Conservation (phyloP, 2,329 filamentous ascomycete species). For the Pyrenophora seminiperda region DNA sequence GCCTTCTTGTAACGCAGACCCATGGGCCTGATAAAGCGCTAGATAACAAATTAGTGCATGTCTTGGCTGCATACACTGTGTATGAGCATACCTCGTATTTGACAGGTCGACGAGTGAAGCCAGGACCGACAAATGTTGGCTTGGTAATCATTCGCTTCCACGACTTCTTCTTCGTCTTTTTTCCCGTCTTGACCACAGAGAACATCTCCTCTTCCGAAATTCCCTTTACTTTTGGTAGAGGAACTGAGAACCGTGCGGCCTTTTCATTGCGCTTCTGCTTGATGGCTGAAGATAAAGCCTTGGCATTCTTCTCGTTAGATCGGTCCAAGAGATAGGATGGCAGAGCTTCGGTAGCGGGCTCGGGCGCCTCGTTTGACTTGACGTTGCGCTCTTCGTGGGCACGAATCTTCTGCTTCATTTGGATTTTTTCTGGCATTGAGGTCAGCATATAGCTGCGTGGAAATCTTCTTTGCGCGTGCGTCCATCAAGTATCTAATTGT, state of each 20-base stretch:
- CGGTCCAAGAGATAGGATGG: slow-evolving; percentile 94
- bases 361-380: slow-evolving; percentile 78
- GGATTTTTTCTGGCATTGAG: slow-evolving; percentile 67
- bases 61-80: not conserved
- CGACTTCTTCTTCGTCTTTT: slow-evolving; percentile 82
- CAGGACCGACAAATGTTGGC: slow-evolving; percentile 86
- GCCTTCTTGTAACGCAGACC: slow-evolving; percentile 80
- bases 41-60: not conserved
- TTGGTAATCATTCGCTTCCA: slow-evolving; percentile 79
- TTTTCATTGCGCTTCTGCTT: slow-evolving; percentile 92
- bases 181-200: slow-evolving; percentile 89
- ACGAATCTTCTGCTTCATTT: slow-evolving; percentile 65
- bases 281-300: slow-evolving; percentile 81
- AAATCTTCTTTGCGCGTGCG: too few species aligned
- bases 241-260: slow-evolving; percentile 89
- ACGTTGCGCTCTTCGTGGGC: slow-evolving; percentile 95
- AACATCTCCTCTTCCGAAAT: slow-evolving; percentile 97
- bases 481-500: too few species aligned
- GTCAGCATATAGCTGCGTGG: slow-evolving; percentile 13
- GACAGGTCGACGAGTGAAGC: slow-evolving; percentile 87
- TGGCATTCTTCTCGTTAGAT: slow-evolving; percentile 68
- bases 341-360: slow-evolving; percentile 79
- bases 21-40: slow-evolving; percentile 54
- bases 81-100: slow-evolving; percentile 60
- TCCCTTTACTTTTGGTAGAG: slow-evolving; percentile 89